These are phyloP conservation scores for Ulota crispa DNA, from an alignment of 225 moss, liverwort and hornwort species.

Conservation along the genomic window DNA sequence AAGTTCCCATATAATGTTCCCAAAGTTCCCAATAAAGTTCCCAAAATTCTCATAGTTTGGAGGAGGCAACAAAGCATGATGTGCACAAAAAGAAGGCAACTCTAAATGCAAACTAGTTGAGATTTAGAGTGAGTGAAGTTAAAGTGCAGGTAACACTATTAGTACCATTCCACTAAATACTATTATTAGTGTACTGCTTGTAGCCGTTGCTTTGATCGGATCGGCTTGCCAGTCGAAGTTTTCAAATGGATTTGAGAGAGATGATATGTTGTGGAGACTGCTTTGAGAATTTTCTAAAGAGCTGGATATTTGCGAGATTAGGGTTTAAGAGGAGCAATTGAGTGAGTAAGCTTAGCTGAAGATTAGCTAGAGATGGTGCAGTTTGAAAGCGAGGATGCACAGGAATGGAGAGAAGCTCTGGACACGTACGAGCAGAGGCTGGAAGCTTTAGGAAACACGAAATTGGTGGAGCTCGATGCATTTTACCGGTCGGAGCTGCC, in stretches of 20 bases:
- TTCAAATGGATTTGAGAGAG: background rate
- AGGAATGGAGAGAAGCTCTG: constrained; percentile 56
- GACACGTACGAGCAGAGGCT: constrained; percentile 44
- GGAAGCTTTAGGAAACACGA: constrained; percentile 39
- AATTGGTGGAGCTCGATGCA: constrained; percentile 55
- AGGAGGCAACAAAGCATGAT: too few species aligned
- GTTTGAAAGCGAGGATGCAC: constrained; percentile 42
- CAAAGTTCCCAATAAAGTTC: too few species aligned
- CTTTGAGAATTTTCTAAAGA: background rate
- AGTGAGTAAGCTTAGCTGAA: background rate
- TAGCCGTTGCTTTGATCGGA: background rate
- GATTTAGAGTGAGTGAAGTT: too few species aligned
- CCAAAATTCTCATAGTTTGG: too few species aligned
- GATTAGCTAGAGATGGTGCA: constrained; percentile 51
- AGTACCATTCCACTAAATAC: too few species aligned
- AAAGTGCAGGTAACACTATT: too few species aligned
- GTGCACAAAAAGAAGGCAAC: too few species aligned
- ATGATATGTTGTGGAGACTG: background rate
- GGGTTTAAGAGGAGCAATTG: background rate
- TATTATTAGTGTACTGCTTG: too few species aligned
- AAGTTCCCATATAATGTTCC: too few species aligned
- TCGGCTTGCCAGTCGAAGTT: background rate
- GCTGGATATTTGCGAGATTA: background rate
- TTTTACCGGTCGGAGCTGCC: constrained; percentile 65
- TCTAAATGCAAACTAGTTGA: too few species aligned